Percentiles rank a stretch among this genome's conserved stretches.
These are phyloP conservation scores for Epichloe hybrida DNA, from an alignment of 2,329 filamentous ascomycete species.

Conservation along the genomic window DNA sequence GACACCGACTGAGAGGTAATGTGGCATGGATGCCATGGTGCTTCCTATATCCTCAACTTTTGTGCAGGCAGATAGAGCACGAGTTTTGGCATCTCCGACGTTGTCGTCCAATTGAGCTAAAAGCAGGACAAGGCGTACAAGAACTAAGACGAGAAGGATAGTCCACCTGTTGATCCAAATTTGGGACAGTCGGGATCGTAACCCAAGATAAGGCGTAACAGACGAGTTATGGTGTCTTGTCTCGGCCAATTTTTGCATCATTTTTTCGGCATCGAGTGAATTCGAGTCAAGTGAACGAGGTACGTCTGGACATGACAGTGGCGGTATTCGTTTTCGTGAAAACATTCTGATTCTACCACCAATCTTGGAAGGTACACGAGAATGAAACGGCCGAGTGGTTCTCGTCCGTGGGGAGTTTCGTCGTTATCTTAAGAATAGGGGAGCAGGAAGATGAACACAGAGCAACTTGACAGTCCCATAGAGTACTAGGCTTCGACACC, in stretches of 20 bases:
- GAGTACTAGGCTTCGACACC: background rate
- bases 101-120: conserved; percentile 59
- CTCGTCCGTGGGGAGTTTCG: too few species aligned
- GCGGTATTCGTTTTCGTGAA: background rate
- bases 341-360: background rate
- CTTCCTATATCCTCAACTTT: conserved; percentile 89
- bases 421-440: background rate
- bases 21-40: conserved; percentile 94
- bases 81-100: conserved; percentile 59
- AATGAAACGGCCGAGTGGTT: too few species aligned
- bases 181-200: conserved; percentile 81
- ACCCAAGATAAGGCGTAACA: conserved; percentile 82
- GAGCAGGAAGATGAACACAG: background rate
- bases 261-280: conserved; percentile 22
- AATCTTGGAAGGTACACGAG: too few species aligned
- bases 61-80: conserved; percentile 80
- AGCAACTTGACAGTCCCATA: background rate
- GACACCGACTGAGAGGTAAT: conserved; percentile 80
- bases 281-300: conserved; percentile 16
- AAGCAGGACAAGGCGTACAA: conserved; percentile 67
- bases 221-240: conserved; percentile 24
- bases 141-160: conserved; percentile 70
- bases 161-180: conserved; percentile 98
- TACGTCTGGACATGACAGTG: background rate
- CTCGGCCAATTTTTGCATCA: conserved; percentile 7